A percentile compares a stretch with the other conserved stretches of the same genome.
Conservation (phyloP, 148 eudicot genomes). For the Diospyros lotus region DNA sequence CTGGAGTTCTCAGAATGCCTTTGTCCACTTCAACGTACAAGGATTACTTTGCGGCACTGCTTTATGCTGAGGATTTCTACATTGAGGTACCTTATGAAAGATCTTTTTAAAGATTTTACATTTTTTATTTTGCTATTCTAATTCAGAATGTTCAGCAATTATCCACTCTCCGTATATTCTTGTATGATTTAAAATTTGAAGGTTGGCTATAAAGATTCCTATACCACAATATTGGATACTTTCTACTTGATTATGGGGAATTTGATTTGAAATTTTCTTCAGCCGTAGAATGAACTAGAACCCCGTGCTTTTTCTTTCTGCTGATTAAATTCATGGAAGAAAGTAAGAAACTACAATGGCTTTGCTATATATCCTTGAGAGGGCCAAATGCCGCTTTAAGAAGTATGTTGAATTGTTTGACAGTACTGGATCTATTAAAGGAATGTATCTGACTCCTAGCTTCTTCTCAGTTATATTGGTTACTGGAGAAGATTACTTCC, state of each 20-base stretch:
- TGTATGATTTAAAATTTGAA: background rate
- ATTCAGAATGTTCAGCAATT: too few species aligned
- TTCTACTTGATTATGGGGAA: background rate
- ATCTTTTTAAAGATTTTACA: background rate
- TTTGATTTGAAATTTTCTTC: background rate
- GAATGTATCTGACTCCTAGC: background rate
- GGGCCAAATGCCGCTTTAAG: background rate
- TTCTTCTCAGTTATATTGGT: too few species aligned
- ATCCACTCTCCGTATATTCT: background rate
- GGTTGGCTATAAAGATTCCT: background rate
- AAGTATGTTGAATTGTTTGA: background rate
- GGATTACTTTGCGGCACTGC: constrained; percentile 28
- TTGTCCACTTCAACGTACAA: constrained; percentile 22
- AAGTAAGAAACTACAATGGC: background rate
- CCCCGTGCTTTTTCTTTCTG: background rate
- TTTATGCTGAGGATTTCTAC: constrained; percentile 31
- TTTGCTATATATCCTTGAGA: background rate
- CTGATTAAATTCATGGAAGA: background rate
- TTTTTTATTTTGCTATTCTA: background rate
- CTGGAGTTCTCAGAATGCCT: constrained; percentile 17
- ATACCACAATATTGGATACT: background rate
- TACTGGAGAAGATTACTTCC: too few species aligned
- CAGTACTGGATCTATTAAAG: background rate
- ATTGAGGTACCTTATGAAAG: constrained; percentile 17
- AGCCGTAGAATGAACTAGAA: background rate